A percentile compares a stretch with the other conserved stretches of the same genome.
Conservation (phyloP, 2,329 filamentous ascomycete species). For the Diaporthe destruens region DNA sequence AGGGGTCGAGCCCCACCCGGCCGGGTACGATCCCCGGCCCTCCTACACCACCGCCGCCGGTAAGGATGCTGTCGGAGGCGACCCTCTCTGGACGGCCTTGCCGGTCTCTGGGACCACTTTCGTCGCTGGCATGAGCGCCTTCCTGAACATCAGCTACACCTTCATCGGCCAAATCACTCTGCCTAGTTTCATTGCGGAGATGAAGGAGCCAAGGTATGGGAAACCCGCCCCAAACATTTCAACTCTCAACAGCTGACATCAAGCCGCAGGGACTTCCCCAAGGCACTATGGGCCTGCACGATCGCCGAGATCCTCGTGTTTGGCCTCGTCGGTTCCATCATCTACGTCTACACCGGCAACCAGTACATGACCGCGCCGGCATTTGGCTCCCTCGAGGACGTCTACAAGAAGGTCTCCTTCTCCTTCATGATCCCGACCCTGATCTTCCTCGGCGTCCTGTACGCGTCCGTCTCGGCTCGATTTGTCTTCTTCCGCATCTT, state of each 20-base stretch:
- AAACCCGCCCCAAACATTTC: not conserved
- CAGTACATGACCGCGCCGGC: slow-evolving; percentile 91
- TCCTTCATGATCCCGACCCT: slow-evolving; percentile 96
- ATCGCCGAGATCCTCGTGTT: slow-evolving; percentile 90
- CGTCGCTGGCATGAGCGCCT: slow-evolving; percentile 85
- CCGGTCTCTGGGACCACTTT: slow-evolving; percentile 81
- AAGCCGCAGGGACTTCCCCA: slow-evolving; percentile 80
- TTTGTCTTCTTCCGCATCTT: slow-evolving; percentile 95
- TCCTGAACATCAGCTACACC: slow-evolving; percentile 95
- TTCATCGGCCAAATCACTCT: slow-evolving; percentile 97
- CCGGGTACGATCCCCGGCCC: slow-evolving; percentile 68
- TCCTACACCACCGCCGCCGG: slow-evolving; percentile 52
- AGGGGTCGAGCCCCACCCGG: slow-evolving; percentile 80
- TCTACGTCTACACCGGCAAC: slow-evolving; percentile 90
- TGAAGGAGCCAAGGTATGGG: slow-evolving; percentile 72
- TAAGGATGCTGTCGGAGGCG: slow-evolving; percentile 59
- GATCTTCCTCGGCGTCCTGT: slow-evolving; percentile 91
- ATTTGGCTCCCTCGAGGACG: slow-evolving; percentile 83
- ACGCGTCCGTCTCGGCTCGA: slow-evolving; percentile 88
- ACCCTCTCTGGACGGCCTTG: slow-evolving; percentile 76
- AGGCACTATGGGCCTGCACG: slow-evolving; percentile 91
- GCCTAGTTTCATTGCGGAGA: slow-evolving; percentile 95
- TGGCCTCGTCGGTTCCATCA: slow-evolving; percentile 81
- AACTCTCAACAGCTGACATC: not conserved
- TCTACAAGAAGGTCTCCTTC: slow-evolving; percentile 90